phyloP scores from a whole-genome alignment of 768 basidiomycete species.

The Mycena pura region DNA sequence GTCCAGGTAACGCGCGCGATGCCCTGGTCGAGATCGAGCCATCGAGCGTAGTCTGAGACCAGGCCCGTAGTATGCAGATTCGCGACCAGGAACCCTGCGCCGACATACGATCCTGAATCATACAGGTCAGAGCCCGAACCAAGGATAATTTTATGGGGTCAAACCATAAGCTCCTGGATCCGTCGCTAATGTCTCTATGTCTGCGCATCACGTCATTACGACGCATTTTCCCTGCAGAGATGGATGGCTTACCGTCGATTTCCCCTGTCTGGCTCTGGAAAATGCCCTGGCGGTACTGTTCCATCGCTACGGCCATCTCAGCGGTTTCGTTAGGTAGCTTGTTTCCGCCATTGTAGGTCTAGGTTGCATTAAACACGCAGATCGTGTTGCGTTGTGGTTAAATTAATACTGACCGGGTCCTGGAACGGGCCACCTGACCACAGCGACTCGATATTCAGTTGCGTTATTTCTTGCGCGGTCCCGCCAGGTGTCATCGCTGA shows the following conservation, averaged over 20 bases:
- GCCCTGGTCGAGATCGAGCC: constrained; percentile 73
- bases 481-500: constrained; percentile 75
- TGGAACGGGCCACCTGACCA: constrained; percentile 80
- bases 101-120: constrained; percentile 67
- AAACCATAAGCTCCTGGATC: constrained; percentile 68
- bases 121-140: constrained; percentile 5
- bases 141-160: not conserved
- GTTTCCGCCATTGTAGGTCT: constrained; percentile 80
- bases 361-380: not conserved
- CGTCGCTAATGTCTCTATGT: constrained; percentile 58
- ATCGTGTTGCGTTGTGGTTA: not conserved
- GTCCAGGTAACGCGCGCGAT: constrained; percentile 67
- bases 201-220: constrained; percentile 43
- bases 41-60: constrained; percentile 60
- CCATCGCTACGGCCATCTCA: constrained; percentile 56
- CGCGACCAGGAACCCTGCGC: constrained; percentile 66
- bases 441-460: constrained; percentile 77
- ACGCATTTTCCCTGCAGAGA: not conserved
- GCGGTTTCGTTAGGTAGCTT: constrained; percentile 51
- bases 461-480: constrained; percentile 61
- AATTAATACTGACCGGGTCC: constrained; percentile 53
- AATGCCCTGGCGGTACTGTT: constrained; percentile 59
- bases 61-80: constrained; percentile 50
- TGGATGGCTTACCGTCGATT: constrained; percentile 51
- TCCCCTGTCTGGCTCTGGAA: constrained; percentile 66